A percentile compares a stretch with the other conserved stretches of the same genome.
Conservation (phyloP, 495 filamentous ascomycete species). For the Aspergillus biplanus region DNA sequence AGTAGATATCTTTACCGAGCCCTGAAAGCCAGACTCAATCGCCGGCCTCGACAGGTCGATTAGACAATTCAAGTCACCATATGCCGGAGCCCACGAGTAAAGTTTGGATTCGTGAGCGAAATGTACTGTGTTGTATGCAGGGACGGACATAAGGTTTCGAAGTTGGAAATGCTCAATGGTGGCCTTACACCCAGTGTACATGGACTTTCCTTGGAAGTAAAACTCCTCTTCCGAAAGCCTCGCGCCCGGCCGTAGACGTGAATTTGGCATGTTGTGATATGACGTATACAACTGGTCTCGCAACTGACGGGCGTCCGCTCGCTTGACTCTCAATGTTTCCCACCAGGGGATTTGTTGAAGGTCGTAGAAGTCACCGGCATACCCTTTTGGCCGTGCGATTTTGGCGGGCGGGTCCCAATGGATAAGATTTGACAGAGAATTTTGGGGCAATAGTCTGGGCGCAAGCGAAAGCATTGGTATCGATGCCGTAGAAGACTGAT, state of each 20-base stretch:
- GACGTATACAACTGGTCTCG: slow-evolving; percentile 55
- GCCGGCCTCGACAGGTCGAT: slow-evolving; percentile 65
- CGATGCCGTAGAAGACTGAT: slow-evolving; percentile 29
- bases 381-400: slow-evolving; percentile 43
- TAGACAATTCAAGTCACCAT: slow-evolving; percentile 47
- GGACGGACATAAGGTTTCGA: slow-evolving; percentile 77
- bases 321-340: slow-evolving; percentile 63
- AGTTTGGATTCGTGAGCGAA: slow-evolving; percentile 70
- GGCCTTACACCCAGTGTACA: slow-evolving; percentile 67
- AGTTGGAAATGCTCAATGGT: slow-evolving; percentile 85
- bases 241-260: slow-evolving; percentile 28
- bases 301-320: slow-evolving; percentile 60
- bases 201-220: slow-evolving; percentile 72
- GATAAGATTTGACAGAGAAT: slow-evolving; percentile 36
- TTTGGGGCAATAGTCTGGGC: slow-evolving; percentile 24
- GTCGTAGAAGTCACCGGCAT: slow-evolving; percentile 65
- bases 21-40: slow-evolving; percentile 42
- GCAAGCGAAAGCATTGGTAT: slow-evolving; percentile 28
- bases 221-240: slow-evolving; percentile 35
- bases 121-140: slow-evolving; percentile 74
- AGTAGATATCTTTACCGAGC: slow-evolving; percentile 66
- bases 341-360: slow-evolving; percentile 79
- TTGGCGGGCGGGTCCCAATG: slow-evolving; percentile 45
- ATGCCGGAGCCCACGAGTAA: slow-evolving; percentile 44
- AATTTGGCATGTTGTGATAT: slow-evolving; percentile 47